Percentiles rank a stretch among this genome's conserved stretches.
Evolutionary conservation across 148 eudicot species (phyloP).

Genomic region (Polygonum maritimum): DNA sequence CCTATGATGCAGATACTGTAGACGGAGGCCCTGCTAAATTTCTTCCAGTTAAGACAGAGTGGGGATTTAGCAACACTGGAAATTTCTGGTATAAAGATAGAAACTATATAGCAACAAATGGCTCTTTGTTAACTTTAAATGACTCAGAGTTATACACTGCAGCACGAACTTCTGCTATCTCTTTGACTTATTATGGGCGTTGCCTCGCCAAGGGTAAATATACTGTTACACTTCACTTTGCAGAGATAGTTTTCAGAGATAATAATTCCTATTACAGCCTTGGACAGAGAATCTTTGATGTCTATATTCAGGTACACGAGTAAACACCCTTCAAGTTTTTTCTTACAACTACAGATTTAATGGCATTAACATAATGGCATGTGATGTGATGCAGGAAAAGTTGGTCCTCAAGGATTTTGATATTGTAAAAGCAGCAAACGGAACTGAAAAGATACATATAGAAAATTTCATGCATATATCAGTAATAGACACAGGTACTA

Average conservation of each 20-base stretch:
- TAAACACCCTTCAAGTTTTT: background rate
- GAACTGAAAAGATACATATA: constrained; percentile 22
- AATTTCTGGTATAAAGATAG: constrained; percentile 17
- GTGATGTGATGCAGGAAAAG: constrained; percentile 32
- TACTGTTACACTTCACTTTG: constrained; percentile 46
- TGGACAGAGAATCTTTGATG: constrained; percentile 58
- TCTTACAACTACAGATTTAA: background rate
- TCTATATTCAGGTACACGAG: constrained; percentile 55
- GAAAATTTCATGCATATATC: background rate
- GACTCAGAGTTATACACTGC: constrained; percentile 32
- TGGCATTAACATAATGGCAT: background rate
- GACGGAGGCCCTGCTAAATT: constrained; percentile 29
- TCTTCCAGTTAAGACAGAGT: constrained; percentile 16
- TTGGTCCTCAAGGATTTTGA: constrained; percentile 36
- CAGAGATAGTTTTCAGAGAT: constrained; percentile 41
- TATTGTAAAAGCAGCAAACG: constrained; percentile 32
- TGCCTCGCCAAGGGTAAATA: constrained; percentile 64
- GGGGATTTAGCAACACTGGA: constrained; percentile 67
- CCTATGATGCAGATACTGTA: constrained; percentile 35
- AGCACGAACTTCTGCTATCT: constrained; percentile 52
- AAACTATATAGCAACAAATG: constrained; percentile 17
- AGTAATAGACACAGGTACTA: background rate
- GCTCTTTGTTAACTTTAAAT: constrained; percentile 14
- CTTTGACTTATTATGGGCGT: constrained; percentile 56
- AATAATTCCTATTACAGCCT: constrained; percentile 36